Conservation (phyloP, 2,329 filamentous ascomycete genomes). For the Fonsecaea multimorphosa region DNA sequence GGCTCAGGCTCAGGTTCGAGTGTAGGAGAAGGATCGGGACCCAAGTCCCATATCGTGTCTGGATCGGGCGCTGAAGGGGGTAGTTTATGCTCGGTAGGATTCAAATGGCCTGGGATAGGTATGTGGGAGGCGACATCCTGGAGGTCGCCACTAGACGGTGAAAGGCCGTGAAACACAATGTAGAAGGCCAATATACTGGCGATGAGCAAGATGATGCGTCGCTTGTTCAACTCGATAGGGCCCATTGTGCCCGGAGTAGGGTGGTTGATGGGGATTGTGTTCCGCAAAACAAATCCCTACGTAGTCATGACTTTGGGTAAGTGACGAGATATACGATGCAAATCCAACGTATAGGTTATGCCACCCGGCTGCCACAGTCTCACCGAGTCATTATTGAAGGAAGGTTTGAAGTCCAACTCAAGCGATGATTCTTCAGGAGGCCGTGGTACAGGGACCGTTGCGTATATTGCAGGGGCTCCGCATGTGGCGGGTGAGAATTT, state of each 20-base stretch:
- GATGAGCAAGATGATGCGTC: slow-evolving; percentile 38
- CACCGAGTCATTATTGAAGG: neutral
- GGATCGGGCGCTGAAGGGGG: slow-evolving; percentile 24
- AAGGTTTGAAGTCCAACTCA: neutral
- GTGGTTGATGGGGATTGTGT: neutral
- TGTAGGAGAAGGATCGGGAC: slow-evolving; percentile 16
- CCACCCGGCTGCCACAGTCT: neutral
- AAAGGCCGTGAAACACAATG: slow-evolving; percentile 37
- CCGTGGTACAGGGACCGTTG: neutral
- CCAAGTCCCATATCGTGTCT: slow-evolving; percentile 32
- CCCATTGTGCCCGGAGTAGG: slow-evolving; percentile 28
- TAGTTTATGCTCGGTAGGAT: slow-evolving; percentile 28
- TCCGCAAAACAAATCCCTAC: neutral
- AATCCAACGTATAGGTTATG: neutral
- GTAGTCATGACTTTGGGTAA: neutral
- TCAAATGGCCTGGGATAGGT: slow-evolving; percentile 24
- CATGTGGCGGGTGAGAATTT: slow-evolving; percentile 1
- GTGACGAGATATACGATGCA: neutral
- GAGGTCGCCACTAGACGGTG: slow-evolving; percentile 19
- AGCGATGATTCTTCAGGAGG: neutral
- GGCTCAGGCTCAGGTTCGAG: slow-evolving; percentile 8
- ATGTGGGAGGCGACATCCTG: slow-evolving; percentile 27
- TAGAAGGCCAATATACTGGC: slow-evolving; percentile 36
- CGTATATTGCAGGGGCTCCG: neutral
- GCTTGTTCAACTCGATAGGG: slow-evolving; percentile 39